phyloP scores from a whole-genome alignment of 768 basidiomycete genomes.

The Fomitopsis serialis region DNA sequence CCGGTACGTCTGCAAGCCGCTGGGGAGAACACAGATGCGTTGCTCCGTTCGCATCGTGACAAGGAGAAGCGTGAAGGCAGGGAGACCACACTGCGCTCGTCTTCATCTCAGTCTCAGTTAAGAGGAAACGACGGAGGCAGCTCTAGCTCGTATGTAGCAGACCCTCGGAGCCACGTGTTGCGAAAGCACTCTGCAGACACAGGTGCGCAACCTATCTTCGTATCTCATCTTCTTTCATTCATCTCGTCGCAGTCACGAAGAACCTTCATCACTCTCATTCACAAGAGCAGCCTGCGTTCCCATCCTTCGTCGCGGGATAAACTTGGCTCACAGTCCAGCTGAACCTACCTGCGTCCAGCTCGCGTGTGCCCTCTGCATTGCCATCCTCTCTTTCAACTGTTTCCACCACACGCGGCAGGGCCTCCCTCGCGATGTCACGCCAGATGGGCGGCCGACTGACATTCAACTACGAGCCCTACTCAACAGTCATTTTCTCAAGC shows the following conservation, averaged over 20 bases:
- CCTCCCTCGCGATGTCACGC: constrained; percentile 2
- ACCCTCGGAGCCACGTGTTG: constrained; percentile 20
- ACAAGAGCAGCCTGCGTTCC: neutral
- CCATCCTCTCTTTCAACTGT: constrained; percentile 11
- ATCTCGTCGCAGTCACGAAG: constrained; percentile 7
- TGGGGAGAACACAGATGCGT: constrained; percentile 43
- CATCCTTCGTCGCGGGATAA: constrained; percentile 11
- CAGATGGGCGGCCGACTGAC: constrained; percentile 3
- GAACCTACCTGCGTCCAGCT: neutral
- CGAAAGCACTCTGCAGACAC: constrained; percentile 29
- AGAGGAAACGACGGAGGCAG: constrained; percentile 18
- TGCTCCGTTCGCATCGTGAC: constrained; percentile 23
- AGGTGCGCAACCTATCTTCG: constrained; percentile 17
- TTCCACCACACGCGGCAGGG: neutral
- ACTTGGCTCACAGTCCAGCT: constrained; percentile 18
- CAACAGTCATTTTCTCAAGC: constrained; percentile 21
- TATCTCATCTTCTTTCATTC: neutral
- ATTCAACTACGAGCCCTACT: constrained; percentile 8
- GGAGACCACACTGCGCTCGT: constrained; percentile 22
- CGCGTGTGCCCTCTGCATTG: neutral
- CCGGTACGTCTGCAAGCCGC: constrained; percentile 28
- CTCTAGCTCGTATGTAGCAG: constrained; percentile 12
- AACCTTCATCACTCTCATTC: constrained; percentile 5
- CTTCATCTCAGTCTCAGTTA: constrained; percentile 25
- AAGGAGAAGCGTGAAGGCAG: constrained; percentile 24